Percentiles rank a stretch among this genome's conserved stretches.
phyloP scores from a whole-genome alignment of 2,329 filamentous ascomycete species.

The Acephala macrosclerotiorum region DNA sequence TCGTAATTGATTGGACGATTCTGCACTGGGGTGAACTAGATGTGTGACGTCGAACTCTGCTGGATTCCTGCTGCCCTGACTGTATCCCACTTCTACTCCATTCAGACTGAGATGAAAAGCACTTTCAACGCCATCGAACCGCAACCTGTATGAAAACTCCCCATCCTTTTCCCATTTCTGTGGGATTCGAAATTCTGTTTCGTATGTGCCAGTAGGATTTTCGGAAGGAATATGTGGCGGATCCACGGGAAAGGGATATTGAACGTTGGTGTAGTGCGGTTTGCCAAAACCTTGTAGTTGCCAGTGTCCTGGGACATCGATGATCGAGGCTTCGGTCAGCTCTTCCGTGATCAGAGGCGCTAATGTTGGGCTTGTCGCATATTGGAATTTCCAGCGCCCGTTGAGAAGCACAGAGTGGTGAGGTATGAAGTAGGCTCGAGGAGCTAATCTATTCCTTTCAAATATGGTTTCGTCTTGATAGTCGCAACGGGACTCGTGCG shows the following conservation, averaged over 20 bases:
- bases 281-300: slow-evolving; percentile 71
- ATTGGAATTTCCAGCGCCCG: slow-evolving; percentile 64
- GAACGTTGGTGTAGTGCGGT: slow-evolving; percentile 74
- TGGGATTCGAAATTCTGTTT: slow-evolving; percentile 56
- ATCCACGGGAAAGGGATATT: slow-evolving; percentile 70
- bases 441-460: slow-evolving; percentile 59
- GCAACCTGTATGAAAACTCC: slow-evolving; percentile 61
- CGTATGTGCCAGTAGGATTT: slow-evolving; percentile 62
- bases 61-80: slow-evolving; percentile 72
- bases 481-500: slow-evolving; percentile 43
- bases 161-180: slow-evolving; percentile 44
- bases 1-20: slow-evolving; percentile 60
- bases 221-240: slow-evolving; percentile 64
- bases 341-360: slow-evolving; percentile 48
- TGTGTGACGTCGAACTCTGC: slow-evolving; percentile 73
- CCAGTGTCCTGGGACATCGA: slow-evolving; percentile 73
- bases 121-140: slow-evolving; percentile 77
- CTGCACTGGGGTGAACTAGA: slow-evolving; percentile 49
- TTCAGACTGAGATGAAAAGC: slow-evolving; percentile 76
- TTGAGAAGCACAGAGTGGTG: slow-evolving; percentile 58
- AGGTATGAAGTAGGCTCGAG: slow-evolving; percentile 61
- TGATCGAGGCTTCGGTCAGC: slow-evolving; percentile 39
- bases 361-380: slow-evolving; percentile 53
- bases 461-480: slow-evolving; percentile 60
- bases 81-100: slow-evolving; percentile 68